These are phyloP conservation scores for Plasmodiophora brassicae DNA, from an alignment of 208 protist species.

Conservation along the genomic window DNA sequence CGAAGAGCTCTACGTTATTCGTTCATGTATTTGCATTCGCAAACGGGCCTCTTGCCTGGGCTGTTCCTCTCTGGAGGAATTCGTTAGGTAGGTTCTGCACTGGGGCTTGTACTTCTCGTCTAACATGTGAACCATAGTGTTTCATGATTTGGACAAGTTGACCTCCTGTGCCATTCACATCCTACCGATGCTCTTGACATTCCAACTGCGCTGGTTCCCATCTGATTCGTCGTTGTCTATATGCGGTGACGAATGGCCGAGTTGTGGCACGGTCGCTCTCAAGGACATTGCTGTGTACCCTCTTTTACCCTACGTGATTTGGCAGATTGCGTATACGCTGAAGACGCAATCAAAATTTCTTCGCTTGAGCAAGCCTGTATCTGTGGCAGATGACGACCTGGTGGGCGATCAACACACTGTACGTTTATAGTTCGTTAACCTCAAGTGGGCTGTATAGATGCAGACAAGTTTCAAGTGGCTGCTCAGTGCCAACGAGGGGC, in stretches of 20 bases:
- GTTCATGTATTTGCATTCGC: constrained; percentile 30
- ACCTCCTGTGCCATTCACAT: constrained; percentile 21
- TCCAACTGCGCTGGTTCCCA: constrained; percentile 10
- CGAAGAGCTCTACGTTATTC: neutral
- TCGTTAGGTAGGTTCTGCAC: neutral
- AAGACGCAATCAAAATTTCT: constrained; percentile 23
- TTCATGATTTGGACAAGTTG: constrained; percentile 31
- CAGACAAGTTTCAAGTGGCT: constrained; percentile 24
- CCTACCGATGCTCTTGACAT: constrained; percentile 19
- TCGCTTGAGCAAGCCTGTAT: neutral
- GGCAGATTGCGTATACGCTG: constrained; percentile 6
- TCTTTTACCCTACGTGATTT: neutral
- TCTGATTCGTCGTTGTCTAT: neutral
- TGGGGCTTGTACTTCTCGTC: neutral
- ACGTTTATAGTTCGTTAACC: neutral
- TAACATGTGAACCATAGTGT: neutral
- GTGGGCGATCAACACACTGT: neutral
- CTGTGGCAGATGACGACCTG: neutral
- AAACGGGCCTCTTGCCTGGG: constrained; percentile 5
- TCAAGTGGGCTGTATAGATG: neutral
- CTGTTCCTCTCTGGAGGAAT: neutral
- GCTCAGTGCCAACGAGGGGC: neutral
- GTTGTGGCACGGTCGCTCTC: neutral
- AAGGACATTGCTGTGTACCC: neutral
- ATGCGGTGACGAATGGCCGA: neutral